Evolutionary conservation across 768 basidiomycete genomes (phyloP).

Genomic region (Rhizopogon vinicolor): DNA sequence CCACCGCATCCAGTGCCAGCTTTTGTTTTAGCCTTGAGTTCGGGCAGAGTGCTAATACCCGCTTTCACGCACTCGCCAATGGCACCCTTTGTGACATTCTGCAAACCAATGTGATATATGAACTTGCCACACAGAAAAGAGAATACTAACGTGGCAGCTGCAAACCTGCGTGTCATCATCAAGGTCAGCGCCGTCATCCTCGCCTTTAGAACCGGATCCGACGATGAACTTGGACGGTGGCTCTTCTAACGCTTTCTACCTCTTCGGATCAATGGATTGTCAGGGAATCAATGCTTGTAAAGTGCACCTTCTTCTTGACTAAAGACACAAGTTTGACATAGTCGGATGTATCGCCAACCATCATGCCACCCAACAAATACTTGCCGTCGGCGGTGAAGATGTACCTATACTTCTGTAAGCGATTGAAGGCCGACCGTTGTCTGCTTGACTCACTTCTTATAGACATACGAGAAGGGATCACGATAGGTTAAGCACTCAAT

Average conservation of each 20-base stretch:
- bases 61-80: slow-evolving; percentile 47
- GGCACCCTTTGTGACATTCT: slow-evolving; percentile 62
- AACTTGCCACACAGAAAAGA: background rate
- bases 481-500: slow-evolving; percentile 62
- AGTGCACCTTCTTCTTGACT: slow-evolving; percentile 58
- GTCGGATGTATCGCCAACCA: slow-evolving; percentile 71
- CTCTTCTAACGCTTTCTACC: slow-evolving; percentile 58
- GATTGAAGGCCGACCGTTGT: background rate
- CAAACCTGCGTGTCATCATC: slow-evolving; percentile 73
- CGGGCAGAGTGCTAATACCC: slow-evolving; percentile 44
- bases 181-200: slow-evolving; percentile 58
- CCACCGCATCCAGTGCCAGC: slow-evolving; percentile 72
- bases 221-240: slow-evolving; percentile 66
- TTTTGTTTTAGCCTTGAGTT: slow-evolving; percentile 64
- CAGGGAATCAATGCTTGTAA: background rate
- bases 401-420: slow-evolving; percentile 31
- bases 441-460: slow-evolving; percentile 49
- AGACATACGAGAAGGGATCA: slow-evolving; percentile 67
- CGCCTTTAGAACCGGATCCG: slow-evolving; percentile 44
- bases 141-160: slow-evolving; percentile 50
- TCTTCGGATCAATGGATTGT: background rate
- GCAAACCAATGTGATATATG: background rate
- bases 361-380: slow-evolving; percentile 71
- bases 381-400: slow-evolving; percentile 70
- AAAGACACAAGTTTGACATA: slow-evolving; percentile 67